Conservation (phyloP, 148 eudicot species). For the Amaranthus cruentus region DNA sequence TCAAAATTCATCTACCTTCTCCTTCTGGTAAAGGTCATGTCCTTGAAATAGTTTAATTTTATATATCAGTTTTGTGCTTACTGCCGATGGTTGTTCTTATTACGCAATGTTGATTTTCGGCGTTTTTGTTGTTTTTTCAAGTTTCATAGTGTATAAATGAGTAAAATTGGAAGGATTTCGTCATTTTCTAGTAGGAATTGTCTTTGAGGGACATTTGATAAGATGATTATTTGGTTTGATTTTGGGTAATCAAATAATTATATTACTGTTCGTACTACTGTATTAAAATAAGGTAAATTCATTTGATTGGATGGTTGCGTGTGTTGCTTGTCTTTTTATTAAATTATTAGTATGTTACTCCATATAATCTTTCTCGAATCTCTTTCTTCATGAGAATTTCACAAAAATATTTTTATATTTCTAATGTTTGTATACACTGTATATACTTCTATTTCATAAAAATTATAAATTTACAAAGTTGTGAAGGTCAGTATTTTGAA, state of each 20-base stretch:
- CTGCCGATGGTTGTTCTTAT: no score
- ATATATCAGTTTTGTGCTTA: no score
- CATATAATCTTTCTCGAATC: no score
- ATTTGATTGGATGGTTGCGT: conserved; percentile 33
- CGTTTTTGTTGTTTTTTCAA: neutral
- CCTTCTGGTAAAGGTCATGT: no score
- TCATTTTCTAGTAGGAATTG: conserved; percentile 2
- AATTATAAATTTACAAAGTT: no score
- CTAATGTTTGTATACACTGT: no score
- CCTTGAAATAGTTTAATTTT: no score
- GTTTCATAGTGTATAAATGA: neutral
- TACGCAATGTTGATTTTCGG: neutral
- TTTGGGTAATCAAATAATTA: neutral
- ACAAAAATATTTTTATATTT: conserved; percentile 11
- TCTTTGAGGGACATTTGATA: neutral
- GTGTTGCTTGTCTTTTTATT: neutral
- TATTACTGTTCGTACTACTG: neutral
- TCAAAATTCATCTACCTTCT: no score
- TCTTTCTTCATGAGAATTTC: no score
- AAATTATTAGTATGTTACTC: neutral
- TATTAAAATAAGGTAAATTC: neutral
- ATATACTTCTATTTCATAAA: no score
- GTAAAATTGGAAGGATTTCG: neutral
- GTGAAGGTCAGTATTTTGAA: no score
- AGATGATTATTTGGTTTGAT: neutral